A percentile compares a stretch with the other conserved stretches of the same genome.
Conservation (phyloP, 164 flowering plant genomes). For the Vitis amurensis region DNA sequence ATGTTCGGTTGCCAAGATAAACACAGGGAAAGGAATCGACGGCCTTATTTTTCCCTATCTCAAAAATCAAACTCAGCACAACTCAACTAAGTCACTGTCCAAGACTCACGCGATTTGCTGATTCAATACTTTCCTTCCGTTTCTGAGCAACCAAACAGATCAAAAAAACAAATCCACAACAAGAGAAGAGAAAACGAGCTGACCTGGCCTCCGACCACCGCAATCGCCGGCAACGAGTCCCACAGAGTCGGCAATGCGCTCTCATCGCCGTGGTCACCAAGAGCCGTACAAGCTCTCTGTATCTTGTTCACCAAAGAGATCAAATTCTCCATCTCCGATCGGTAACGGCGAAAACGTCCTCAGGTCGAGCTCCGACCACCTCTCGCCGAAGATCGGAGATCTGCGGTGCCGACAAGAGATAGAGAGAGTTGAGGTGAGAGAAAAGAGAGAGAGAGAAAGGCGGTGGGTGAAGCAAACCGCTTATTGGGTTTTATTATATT, state of each 20-base stretch:
- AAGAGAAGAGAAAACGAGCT: conserved; percentile 14
- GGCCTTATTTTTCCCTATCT: neutral
- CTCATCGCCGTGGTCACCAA: conserved; percentile 89
- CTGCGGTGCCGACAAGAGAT: too few relatives aligned
- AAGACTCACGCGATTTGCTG: too few relatives aligned
- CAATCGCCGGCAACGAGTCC: conserved; percentile 94
- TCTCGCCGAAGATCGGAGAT: too few relatives aligned
- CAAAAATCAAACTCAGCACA: neutral
- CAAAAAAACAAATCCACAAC: neutral
- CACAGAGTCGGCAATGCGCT: conserved; percentile 86
- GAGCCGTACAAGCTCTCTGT: conserved; percentile 91
- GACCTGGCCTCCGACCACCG: conserved; percentile 99
- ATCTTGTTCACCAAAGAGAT: conserved; percentile 77
- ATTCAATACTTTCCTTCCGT: neutral
- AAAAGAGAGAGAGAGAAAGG: too few relatives aligned
- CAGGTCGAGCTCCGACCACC: too few relatives aligned
- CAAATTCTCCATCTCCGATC: conserved; percentile 64
- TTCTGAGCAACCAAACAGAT: neutral
- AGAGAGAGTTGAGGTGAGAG: too few relatives aligned
- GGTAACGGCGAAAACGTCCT: too few relatives aligned
- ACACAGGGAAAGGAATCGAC: neutral
- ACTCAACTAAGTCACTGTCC: neutral
- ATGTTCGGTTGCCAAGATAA: neutral
- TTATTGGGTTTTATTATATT: too few relatives aligned
- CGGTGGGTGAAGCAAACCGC: too few relatives aligned